These are phyloP conservation scores for Lophium mytilinum DNA, from an alignment of 495 filamentous ascomycete species.

Conservation along the genomic window DNA sequence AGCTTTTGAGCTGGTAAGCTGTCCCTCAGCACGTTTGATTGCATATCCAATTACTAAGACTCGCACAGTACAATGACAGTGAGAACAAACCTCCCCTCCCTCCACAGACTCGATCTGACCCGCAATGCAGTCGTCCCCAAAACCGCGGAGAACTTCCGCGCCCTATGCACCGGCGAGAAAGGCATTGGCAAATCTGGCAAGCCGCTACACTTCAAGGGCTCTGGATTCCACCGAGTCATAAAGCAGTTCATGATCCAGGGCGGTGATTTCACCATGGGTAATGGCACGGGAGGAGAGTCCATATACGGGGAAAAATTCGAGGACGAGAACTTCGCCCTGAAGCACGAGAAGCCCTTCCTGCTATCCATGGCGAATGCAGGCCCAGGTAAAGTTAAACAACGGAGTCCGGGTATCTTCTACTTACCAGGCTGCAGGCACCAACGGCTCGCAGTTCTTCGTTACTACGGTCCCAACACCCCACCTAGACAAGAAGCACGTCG, in stretches of 20 bases:
- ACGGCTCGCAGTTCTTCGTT: conserved; percentile 97
- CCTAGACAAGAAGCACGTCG: conserved; percentile 93
- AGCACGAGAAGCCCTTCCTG: conserved; percentile 91
- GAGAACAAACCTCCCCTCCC: not conserved
- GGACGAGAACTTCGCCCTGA: conserved; percentile 91
- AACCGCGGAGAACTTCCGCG: conserved; percentile 93
- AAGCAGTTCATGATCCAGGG: conserved; percentile 99
- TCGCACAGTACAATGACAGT: not conserved
- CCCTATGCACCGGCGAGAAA: conserved; percentile 88
- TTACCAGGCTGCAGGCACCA: conserved; percentile 51
- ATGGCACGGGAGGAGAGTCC: conserved; percentile 89
- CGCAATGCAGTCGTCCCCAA: conserved; percentile 56
- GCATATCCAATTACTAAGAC: not conserved
- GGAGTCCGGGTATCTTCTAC: not conserved
- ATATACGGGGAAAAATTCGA: conserved; percentile 98
- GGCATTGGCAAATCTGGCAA: conserved; percentile 76
- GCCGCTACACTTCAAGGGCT: conserved; percentile 85
- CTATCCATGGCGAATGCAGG: conserved; percentile 98
- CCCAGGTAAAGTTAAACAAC: conserved; percentile 53
- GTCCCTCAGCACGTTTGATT: not conserved
- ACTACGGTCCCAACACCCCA: conserved; percentile 91
- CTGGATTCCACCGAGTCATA: conserved; percentile 91
- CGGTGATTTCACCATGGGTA: conserved; percentile 91
- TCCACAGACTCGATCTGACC: not conserved
- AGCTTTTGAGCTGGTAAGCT: conserved; percentile 65